Conservation (phyloP, 495 filamentous ascomycete genomes). For the Hypoxylon perforatum region DNA sequence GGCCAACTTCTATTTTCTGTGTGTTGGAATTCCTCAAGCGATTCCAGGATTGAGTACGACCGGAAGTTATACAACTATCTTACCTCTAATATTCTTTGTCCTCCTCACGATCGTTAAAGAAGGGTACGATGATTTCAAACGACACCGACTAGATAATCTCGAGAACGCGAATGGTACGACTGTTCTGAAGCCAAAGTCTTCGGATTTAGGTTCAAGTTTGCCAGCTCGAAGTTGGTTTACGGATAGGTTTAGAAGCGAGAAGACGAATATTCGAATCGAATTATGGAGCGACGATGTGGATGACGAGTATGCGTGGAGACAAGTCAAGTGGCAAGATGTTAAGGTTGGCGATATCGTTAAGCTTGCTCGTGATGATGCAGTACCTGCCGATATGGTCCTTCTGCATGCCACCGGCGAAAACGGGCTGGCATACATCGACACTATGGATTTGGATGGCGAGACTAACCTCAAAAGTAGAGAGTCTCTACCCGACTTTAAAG, state of each 20-base stretch:
- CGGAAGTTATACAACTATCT: constrained; percentile 86
- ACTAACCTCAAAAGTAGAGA: constrained; percentile 83
- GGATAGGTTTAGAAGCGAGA: constrained; percentile 8
- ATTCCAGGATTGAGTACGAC: constrained; percentile 89
- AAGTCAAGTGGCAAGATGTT: constrained; percentile 81
- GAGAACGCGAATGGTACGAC: constrained; percentile 79
- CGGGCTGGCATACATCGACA: constrained; percentile 87
- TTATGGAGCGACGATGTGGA: constrained; percentile 34
- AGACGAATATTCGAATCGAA: constrained; percentile 1
- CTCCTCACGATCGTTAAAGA: constrained; percentile 88
- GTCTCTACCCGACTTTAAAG: constrained; percentile 56
- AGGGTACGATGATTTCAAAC: constrained; percentile 87
- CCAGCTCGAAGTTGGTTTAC: constrained; percentile 34
- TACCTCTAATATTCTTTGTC: constrained; percentile 86
- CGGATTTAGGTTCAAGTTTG: neutral
- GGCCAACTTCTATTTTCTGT: constrained; percentile 91
- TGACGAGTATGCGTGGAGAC: constrained; percentile 63
- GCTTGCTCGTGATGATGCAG: constrained; percentile 77
- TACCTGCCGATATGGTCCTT: constrained; percentile 83
- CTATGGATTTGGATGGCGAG: constrained; percentile 95
- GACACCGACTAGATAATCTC: constrained; percentile 83
- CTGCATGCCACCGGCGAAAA: constrained; percentile 81
- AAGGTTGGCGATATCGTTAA: constrained; percentile 85
- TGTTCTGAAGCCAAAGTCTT: constrained; percentile 57
- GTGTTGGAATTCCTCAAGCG: constrained; percentile 88